Percentiles rank a stretch among this genome's conserved stretches.
Evolutionary conservation across 345 rosid genomes (phyloP).

Genomic region (Euphorbia peplus): DNA sequence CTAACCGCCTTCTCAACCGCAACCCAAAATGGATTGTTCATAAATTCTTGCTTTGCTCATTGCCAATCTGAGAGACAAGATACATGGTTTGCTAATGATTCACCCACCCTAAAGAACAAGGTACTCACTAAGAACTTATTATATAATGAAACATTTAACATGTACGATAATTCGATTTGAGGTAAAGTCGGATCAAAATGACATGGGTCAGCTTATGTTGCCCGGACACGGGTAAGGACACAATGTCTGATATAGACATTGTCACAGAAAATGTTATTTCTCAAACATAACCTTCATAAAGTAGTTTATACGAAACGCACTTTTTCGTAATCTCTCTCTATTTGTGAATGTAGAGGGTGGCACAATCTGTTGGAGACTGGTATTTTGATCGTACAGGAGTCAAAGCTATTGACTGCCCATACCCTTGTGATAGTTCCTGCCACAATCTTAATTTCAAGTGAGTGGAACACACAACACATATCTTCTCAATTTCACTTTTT

Average conservation of each 20-base stretch:
- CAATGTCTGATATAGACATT: too few species aligned
- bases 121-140: conserved; percentile 8
- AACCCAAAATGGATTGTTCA: conserved; percentile 26
- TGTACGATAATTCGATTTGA: too few species aligned
- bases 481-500: conserved; percentile 10
- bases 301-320: too few species aligned
- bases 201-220: too few species aligned
- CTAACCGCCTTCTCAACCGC: conserved; percentile 18
- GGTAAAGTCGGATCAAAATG: too few species aligned
- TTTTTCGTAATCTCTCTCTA: too few species aligned
- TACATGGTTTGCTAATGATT: conserved; percentile 27
- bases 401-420: conserved; percentile 29
- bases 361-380: conserved; percentile 34
- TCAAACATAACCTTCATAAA: too few species aligned
- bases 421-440: conserved; percentile 30
- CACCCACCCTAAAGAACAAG: conserved; percentile 21
- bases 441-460: conserved; percentile 26
- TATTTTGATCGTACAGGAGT: conserved; percentile 22
- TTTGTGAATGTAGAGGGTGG: conserved; percentile 18
- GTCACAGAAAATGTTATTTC: too few species aligned
- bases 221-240: too few species aligned
- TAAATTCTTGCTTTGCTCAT: conserved; percentile 33
- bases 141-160: background rate
- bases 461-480: conserved; percentile 32
- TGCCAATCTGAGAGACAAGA: conserved; percentile 34